Evolutionary conservation across 768 basidiomycete genomes (phyloP), one percentile per base, ranked within the genome.

Genomic region (Mycena maculata): DNA sequence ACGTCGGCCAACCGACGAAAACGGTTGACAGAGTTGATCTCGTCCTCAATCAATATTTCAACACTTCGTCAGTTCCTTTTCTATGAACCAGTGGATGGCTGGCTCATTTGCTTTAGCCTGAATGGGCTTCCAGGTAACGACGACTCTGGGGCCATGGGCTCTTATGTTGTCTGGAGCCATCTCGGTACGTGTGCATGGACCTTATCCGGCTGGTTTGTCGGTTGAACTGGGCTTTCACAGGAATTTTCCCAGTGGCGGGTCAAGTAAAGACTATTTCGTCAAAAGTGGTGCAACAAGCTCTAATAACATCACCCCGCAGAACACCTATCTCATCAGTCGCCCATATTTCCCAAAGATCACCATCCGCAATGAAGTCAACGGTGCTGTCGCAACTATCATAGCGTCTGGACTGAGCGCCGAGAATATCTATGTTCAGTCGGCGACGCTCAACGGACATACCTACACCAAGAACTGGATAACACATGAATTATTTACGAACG

Each of bases 191-290:
- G 56, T 27, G 1, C 23, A 1, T 9, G 8, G 10, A 45, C 23
- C 13, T 18, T n/a, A n/a, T 25, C 16, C 4, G 18, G 10, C 4
- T 12, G 6, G 22, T 4, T 49, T 39, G 27, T 7, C 8, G 16
- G 39, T 41, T 47, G 30, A 67, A 49, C 16, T 10, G 10, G 8
- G 18, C 4, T 16, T 0, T 20, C 28, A 15, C 28, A 68, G 67
- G 69, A 54, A 66, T 70, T 27, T 70, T 62, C 60, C 69, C 69
- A 10, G 69, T 70, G 12, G 69, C 69, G 6, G 69, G 69, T n/a
- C n/a, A n/a, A n/a, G n/a, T n/a, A n/a, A n/a, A n/a, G n/a, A n/a
- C n/a, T n/a, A n/a, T n/a, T n/a, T n/a, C n/a, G n/a, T n/a, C n/a
- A n/a, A n/a, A n/a, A n/a, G n/a, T n/a, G n/a, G n/a, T n/a, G n/a